Percentiles rank a stretch among this genome's conserved stretches.
phyloP scores from a whole-genome alignment of 2,329 filamentous ascomycete genomes.

The Penicillium sp. region DNA sequence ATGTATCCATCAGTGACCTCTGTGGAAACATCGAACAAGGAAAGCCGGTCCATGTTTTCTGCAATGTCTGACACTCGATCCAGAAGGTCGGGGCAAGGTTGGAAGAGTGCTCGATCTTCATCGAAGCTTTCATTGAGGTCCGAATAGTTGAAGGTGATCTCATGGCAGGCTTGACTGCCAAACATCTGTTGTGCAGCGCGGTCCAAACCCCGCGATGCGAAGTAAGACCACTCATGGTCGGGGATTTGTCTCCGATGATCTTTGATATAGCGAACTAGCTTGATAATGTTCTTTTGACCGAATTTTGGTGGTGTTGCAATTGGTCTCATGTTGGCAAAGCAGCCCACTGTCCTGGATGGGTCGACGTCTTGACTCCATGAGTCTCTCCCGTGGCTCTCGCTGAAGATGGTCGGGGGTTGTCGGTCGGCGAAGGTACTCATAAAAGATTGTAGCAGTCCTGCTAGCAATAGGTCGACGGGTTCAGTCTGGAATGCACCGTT shows the following conservation, averaged over 20 bases:
- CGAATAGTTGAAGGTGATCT: background rate
- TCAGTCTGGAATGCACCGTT: background rate
- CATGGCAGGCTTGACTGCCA: background rate
- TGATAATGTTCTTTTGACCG: background rate
- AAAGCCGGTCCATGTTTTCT: background rate
- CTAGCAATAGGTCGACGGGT: background rate
- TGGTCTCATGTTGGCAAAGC: background rate
- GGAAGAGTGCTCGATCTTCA: background rate
- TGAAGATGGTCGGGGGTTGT: background rate
- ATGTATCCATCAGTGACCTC: background rate
- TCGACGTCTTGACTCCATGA: background rate
- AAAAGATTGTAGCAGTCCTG: background rate
- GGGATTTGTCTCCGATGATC: background rate
- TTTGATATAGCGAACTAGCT: background rate
- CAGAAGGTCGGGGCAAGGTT: background rate
- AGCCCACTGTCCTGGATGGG: background rate
- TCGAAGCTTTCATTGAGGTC: background rate
- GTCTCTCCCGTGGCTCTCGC: background rate
- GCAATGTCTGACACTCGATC: background rate
- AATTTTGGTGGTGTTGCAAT: background rate
- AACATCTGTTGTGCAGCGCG: background rate
- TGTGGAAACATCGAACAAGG: background rate
- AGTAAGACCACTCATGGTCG: background rate
- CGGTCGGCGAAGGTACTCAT: background rate
- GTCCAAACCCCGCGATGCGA: background rate